Conservation (phyloP, 2,329 filamentous ascomycete species). For the Neocucurbitaria cava region DNA sequence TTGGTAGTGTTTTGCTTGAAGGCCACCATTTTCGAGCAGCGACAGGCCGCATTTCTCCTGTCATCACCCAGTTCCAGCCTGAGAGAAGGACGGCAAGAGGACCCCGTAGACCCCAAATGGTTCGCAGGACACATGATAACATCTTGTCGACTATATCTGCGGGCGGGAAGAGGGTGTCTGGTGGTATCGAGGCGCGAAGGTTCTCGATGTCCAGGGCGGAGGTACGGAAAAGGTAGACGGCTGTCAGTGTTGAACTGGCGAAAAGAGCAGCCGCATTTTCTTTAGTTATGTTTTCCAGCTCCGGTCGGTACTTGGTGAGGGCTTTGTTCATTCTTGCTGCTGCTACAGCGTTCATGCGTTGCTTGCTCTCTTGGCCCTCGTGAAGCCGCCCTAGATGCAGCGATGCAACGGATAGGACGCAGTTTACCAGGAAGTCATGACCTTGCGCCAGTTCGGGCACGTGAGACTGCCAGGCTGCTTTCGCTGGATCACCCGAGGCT, state of each 20-base stretch:
- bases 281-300: slow-evolving; percentile 46
- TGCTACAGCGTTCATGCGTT: slow-evolving; percentile 35
- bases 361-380: slow-evolving; percentile 25
- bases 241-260: slow-evolving; percentile 40
- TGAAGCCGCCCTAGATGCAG: slow-evolving; percentile 54
- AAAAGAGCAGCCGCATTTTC: slow-evolving; percentile 54
- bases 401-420: slow-evolving; percentile 54
- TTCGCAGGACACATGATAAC: slow-evolving; percentile 31
- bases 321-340: slow-evolving; percentile 46
- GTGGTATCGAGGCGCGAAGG: slow-evolving; percentile 31
- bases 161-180: slow-evolving; percentile 22
- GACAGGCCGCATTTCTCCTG: slow-evolving; percentile 35
- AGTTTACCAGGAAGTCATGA: slow-evolving; percentile 55
- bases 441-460: slow-evolving; percentile 50
- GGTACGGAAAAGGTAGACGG: slow-evolving; percentile 45
- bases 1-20: slow-evolving; percentile 24
- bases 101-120: slow-evolving; percentile 41
- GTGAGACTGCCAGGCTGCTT: slow-evolving; percentile 40
- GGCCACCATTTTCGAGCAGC: slow-evolving; percentile 46
- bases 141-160: slow-evolving; percentile 35
- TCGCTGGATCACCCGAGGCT: slow-evolving; percentile 37
- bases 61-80: slow-evolving; percentile 41
- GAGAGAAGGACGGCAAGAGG: slow-evolving; percentile 39
- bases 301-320: slow-evolving; percentile 34
- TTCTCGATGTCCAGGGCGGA: slow-evolving; percentile 40